phyloP scores from a whole-genome alignment of 1,139 yeast genomes.

The Wickerhamiella infanticola region DNA sequence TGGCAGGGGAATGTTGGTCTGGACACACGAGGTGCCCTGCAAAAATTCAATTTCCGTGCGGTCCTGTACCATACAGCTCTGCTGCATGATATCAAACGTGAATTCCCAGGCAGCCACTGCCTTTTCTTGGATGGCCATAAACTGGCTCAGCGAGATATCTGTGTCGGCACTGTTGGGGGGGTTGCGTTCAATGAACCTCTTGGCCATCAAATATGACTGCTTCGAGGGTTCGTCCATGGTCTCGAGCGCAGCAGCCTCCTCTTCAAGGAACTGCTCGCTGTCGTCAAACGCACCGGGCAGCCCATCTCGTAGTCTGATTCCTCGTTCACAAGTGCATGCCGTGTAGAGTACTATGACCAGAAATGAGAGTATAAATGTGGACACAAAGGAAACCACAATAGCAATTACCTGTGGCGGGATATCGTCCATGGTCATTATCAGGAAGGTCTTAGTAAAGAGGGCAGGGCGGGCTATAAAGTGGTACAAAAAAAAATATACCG shows the following conservation, averaged over 20 bases:
- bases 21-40: conserved; percentile 55
- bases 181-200: conserved; percentile 30
- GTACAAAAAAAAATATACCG: too few relatives aligned
- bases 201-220: conserved; percentile 39
- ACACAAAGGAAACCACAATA: conserved; percentile 25
- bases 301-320: conserved; percentile 26
- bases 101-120: conserved; percentile 93
- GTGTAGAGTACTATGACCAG: conserved; percentile 23
- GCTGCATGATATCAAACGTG: conserved; percentile 45
- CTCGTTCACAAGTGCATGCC: conserved; percentile 21
- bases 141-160: conserved; percentile 31
- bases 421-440: conserved; percentile 8
- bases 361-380: conserved; percentile 21
- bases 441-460: background rate
- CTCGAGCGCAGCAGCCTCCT: conserved; percentile 60
- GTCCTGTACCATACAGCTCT: conserved; percentile 43
- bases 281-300: conserved; percentile 47
- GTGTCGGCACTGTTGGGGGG: conserved; percentile 30
- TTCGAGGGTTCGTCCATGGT: conserved; percentile 36
- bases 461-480: too few relatives aligned
- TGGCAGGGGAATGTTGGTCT: conserved; percentile 80
- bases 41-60: conserved; percentile 62
- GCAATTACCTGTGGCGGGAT: conserved; percentile 17
- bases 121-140: conserved; percentile 64
- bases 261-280: conserved; percentile 46